Percentiles rank a stretch among this genome's conserved stretches.
Evolutionary conservation across 1,139 yeast species (phyloP).

Genomic region (Yamadazyma epiphylla): DNA sequence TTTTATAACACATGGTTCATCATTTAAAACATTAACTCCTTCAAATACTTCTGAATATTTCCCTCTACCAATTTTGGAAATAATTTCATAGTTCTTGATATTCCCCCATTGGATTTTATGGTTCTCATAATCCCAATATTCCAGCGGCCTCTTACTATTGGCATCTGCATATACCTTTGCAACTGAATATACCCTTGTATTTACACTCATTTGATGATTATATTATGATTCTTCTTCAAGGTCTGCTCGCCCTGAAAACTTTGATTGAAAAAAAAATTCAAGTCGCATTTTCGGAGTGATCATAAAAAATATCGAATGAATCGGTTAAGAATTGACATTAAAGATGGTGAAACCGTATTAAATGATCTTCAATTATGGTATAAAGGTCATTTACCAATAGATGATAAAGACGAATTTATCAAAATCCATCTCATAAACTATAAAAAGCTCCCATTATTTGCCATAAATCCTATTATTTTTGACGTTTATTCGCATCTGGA

Average conservation of each 20-base stretch:
- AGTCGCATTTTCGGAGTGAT: too few relatives aligned
- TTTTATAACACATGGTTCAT: constrained; percentile 62
- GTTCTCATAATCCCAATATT: constrained; percentile 93
- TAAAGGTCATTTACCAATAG: constrained; percentile 7
- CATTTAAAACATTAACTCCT: constrained; percentile 49
- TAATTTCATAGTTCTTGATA: constrained; percentile 80
- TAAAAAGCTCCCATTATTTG: constrained; percentile 25
- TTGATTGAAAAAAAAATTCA: too few relatives aligned
- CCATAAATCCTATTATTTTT: constrained; percentile 21
- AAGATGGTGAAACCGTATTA: constrained; percentile 8
- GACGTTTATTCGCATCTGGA: constrained; percentile 23
- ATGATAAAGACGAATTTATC: constrained; percentile 6
- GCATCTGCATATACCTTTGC: constrained; percentile 90
- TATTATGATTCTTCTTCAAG: not conserved
- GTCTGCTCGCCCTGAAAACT: too few relatives aligned
- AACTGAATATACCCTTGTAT: constrained; percentile 52
- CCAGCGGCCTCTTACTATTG: constrained; percentile 70
- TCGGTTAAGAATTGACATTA: constrained; percentile 10
- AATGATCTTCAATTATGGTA: constrained; percentile 28
- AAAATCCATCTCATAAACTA: constrained; percentile 17
- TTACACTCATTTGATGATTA: constrained; percentile 22
- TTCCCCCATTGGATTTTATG: constrained; percentile 68
- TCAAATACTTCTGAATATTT: constrained; percentile 95
- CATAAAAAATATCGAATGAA: too few relatives aligned
- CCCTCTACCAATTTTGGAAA: constrained; percentile 92